A percentile compares a stretch with the other conserved stretches of the same genome.
Evolutionary conservation across 805 yeast species (phyloP).

Genomic region (Yarrowia alimentaria): DNA sequence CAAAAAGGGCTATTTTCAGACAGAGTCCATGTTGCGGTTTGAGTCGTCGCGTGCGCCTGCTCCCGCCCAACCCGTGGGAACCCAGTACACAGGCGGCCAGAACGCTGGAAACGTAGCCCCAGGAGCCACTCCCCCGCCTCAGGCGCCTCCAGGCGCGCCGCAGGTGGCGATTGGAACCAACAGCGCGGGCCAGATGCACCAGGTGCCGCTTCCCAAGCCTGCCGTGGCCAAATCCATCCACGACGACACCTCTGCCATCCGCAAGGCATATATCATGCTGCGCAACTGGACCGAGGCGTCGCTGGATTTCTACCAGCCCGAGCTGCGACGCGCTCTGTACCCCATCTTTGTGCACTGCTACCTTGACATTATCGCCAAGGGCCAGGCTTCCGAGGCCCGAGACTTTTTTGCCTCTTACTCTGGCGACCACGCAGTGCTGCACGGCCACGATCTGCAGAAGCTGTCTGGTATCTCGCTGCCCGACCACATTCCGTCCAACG

Average conservation of each 20-base stretch:
- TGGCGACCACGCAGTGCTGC: constrained; percentile 69
- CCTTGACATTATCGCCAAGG: constrained; percentile 70
- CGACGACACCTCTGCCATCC: constrained; percentile 29
- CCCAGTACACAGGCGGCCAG: constrained; percentile 31
- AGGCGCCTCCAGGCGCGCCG: constrained; percentile 28
- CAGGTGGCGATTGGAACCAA: constrained; percentile 39
- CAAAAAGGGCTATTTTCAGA: constrained; percentile 89
- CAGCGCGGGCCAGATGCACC: constrained; percentile 24
- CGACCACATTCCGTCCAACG: constrained; percentile 81
- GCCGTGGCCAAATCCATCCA: constrained; percentile 30
- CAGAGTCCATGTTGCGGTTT: constrained; percentile 90
- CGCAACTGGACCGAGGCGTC: constrained; percentile 89
- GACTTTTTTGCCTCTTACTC: constrained; percentile 72
- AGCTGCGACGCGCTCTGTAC: constrained; percentile 74
- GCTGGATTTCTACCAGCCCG: constrained; percentile 85
- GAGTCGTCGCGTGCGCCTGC: constrained; percentile 50
- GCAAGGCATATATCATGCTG: constrained; percentile 76
- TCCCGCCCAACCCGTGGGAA: constrained; percentile 32
- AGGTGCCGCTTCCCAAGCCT: constrained; percentile 22
- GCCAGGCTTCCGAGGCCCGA: constrained; percentile 57
- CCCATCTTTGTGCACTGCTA: constrained; percentile 92
- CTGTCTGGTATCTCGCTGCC: constrained; percentile 72
- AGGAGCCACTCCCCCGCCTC: constrained; percentile 27
- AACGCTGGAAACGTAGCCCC: constrained; percentile 29
- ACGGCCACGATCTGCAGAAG: constrained; percentile 71